Evolutionary conservation across 1,284 basidiomycete species (phyloP).

Genomic region (Naganishia liquefaciens): DNA sequence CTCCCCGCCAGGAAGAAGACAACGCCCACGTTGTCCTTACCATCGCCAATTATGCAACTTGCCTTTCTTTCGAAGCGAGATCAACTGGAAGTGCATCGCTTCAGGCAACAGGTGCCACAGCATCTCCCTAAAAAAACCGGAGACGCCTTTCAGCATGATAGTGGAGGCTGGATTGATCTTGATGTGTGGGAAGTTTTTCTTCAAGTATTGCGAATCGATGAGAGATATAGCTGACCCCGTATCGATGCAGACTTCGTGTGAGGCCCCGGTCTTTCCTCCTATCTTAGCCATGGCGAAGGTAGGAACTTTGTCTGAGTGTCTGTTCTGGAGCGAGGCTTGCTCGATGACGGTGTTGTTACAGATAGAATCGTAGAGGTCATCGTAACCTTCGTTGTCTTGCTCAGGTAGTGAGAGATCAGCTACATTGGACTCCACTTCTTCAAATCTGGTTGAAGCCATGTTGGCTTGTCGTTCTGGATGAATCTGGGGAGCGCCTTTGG

Average conservation of each 20-base stretch:
- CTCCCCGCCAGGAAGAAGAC: constrained; percentile 1
- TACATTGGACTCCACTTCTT: background rate
- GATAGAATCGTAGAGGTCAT: background rate
- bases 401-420: background rate
- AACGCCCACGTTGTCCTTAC: background rate
- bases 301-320: constrained; percentile 2
- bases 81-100: background rate
- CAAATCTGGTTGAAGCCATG: background rate
- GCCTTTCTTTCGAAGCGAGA: background rate
- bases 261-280: background rate
- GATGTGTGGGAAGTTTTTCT: constrained; percentile 11
- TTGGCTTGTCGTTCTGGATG: background rate
- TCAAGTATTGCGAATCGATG: constrained; percentile 15
- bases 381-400: constrained; percentile 7
- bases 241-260: constrained; percentile 18
- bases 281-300: constrained; percentile 6
- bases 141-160: constrained; percentile 3
- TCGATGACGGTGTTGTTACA: background rate
- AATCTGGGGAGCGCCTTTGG: no score
- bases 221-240: constrained; percentile 26
- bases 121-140: constrained; percentile 4
- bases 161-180: background rate
- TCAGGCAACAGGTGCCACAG: constrained; percentile 2
- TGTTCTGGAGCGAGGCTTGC: no score
- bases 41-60: background rate